phyloP scores from a whole-genome alignment of 148 eudicot species.

The Amaranthus hypochondriacus region DNA sequence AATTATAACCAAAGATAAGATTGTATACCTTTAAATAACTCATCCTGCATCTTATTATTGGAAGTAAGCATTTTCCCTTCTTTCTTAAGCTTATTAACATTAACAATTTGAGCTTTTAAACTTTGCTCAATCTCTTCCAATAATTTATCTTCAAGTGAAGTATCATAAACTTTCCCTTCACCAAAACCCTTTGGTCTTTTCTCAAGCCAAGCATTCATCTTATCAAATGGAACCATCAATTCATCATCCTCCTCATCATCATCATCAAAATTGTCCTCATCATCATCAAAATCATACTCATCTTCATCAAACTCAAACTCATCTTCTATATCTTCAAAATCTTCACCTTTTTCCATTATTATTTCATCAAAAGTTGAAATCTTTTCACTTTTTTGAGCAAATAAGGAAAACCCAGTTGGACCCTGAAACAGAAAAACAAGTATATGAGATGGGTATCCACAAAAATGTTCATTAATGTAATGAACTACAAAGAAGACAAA shows the following conservation, averaged over 20 bases:
- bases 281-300: neutral
- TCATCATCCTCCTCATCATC: constrained; percentile 49
- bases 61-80: constrained; percentile 25
- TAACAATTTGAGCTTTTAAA: constrained; percentile 63
- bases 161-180: constrained; percentile 83
- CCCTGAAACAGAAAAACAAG: constrained; percentile 23
- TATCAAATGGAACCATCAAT: constrained; percentile 37
- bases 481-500: neutral
- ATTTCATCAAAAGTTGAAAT: constrained; percentile 10
- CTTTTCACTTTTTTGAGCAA: constrained; percentile 37
- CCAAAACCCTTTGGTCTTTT: constrained; percentile 88
- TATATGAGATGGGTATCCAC: constrained; percentile 25
- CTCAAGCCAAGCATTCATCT: constrained; percentile 54
- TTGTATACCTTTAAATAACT: constrained; percentile 20
- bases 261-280: constrained; percentile 33
- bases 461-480: constrained; percentile 14
- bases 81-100: constrained; percentile 63
- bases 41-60: constrained; percentile 30
- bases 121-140: constrained; percentile 71
- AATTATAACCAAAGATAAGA: neutral
- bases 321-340: constrained; percentile 10
- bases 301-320: constrained; percentile 20
- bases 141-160: constrained; percentile 73
- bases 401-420: constrained; percentile 35
- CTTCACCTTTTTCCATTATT: constrained; percentile 23